Evolutionary conservation across 495 filamentous ascomycete genomes (phyloP).

Genomic region (Corynascus novoguineensis): DNA sequence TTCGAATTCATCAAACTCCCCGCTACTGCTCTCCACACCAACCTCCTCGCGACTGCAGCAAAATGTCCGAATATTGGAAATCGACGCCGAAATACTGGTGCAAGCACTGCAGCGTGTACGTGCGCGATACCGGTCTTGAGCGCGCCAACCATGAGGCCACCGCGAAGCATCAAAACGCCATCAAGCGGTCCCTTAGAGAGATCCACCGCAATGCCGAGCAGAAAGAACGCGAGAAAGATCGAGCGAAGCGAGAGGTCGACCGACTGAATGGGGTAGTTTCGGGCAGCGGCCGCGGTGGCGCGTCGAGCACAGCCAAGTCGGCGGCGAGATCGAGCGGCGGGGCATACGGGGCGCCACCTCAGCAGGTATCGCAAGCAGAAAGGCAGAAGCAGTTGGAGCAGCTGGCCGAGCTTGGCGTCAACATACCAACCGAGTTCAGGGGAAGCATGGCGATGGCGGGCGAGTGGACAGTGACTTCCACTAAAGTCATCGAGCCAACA

Average conservation of each 20-base stretch:
- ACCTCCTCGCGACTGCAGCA: not conserved
- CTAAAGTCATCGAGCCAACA: slow-evolving; percentile 38
- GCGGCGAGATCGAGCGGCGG: slow-evolving; percentile 10
- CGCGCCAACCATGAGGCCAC: slow-evolving; percentile 87
- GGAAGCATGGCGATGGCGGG: slow-evolving; percentile 81
- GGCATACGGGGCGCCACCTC: slow-evolving; percentile 15
- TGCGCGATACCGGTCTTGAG: slow-evolving; percentile 87
- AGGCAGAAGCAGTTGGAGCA: slow-evolving; percentile 80
- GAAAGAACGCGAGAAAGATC: slow-evolving; percentile 68
- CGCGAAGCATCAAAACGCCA: slow-evolving; percentile 74
- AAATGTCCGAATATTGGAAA: slow-evolving; percentile 98
- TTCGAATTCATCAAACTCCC: not conserved
- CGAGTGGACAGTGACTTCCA: slow-evolving; percentile 74
- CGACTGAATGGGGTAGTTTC: slow-evolving; percentile 72
- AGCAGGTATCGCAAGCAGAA: slow-evolving; percentile 55
- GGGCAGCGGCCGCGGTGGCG: slow-evolving; percentile 27
- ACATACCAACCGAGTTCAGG: slow-evolving; percentile 73
- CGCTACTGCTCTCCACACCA: not conserved
- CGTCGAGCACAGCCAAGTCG: slow-evolving; percentile 4
- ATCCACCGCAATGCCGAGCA: slow-evolving; percentile 76
- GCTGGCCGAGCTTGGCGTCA: slow-evolving; percentile 79
- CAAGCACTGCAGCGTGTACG: slow-evolving; percentile 90
- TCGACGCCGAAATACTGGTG: slow-evolving; percentile 96
- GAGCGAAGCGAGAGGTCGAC: slow-evolving; percentile 81
- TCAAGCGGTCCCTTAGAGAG: slow-evolving; percentile 86